Percentiles rank a stretch among this genome's conserved stretches.
Evolutionary conservation across 768 basidiomycete species (phyloP).

Genomic region (Artomyces pyxidatus): DNA sequence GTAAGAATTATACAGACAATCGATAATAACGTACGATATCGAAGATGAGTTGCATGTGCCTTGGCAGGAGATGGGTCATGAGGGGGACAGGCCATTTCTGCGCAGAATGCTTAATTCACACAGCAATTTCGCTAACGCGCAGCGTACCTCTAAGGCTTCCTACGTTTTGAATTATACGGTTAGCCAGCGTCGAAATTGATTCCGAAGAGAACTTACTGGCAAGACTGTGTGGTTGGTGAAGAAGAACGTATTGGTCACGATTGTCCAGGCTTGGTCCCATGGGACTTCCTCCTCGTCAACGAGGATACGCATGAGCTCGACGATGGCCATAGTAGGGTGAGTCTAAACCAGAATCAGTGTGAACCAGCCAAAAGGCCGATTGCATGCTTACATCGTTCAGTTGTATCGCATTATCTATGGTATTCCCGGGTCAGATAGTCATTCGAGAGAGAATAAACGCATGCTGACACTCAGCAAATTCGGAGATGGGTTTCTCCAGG

Average conservation of each 20-base stretch:
- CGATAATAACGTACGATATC: slow-evolving; percentile 49
- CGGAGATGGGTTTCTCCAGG: slow-evolving; percentile 66
- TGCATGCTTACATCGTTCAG: slow-evolving; percentile 69
- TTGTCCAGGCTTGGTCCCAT: slow-evolving; percentile 84
- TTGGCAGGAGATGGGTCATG: slow-evolving; percentile 76
- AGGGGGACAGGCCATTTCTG: slow-evolving; percentile 89
- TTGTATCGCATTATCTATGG: slow-evolving; percentile 79
- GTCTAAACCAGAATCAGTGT: slow-evolving; percentile 40
- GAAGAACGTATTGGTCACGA: slow-evolving; percentile 86
- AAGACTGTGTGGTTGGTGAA: slow-evolving; percentile 96
- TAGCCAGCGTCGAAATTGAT: no score
- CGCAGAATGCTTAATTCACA: background rate
- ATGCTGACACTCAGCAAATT: slow-evolving; percentile 73
- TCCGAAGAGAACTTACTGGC: slow-evolving; percentile 43
- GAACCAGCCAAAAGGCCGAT: background rate
- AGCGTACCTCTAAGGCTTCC: slow-evolving; percentile 59
- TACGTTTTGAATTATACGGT: no score
- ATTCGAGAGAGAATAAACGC: background rate
- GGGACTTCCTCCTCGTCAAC: slow-evolving; percentile 84
- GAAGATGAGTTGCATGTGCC: slow-evolving; percentile 89
- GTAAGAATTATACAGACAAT: background rate
- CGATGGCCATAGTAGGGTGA: slow-evolving; percentile 91
- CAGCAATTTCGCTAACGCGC: no score
- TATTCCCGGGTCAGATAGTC: slow-evolving; percentile 5
- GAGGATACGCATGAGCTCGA: slow-evolving; percentile 88